These are phyloP conservation scores for Aspergillus saccharolyticus DNA, from an alignment of 495 filamentous ascomycete species.

Conservation along the genomic window DNA sequence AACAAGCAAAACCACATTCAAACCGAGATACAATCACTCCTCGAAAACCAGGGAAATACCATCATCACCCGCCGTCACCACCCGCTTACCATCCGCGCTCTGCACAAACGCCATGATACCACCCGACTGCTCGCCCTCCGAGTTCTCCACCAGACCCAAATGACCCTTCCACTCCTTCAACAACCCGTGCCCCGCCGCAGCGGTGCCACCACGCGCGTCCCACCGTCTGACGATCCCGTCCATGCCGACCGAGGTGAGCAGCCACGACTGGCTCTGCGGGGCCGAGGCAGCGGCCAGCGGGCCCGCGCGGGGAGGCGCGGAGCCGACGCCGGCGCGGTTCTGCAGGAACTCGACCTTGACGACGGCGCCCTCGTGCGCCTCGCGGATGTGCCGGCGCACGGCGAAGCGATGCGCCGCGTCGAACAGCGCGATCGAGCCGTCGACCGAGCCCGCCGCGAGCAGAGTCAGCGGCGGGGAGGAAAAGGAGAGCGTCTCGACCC, in stretches of 20 bases:
- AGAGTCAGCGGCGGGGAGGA: conserved; percentile 67
- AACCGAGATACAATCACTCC: conserved; percentile 12
- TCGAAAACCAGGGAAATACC: conserved; percentile 67
- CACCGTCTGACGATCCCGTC: conserved; percentile 83
- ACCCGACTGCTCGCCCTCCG: conserved; percentile 52
- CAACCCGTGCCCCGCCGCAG: conserved; percentile 55
- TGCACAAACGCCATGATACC: conserved; percentile 89
- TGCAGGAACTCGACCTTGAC: conserved; percentile 88
- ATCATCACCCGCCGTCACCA: conserved; percentile 90
- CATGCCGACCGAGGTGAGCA: conserved; percentile 76
- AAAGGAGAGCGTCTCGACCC: conserved; percentile 83
- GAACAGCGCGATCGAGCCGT: conserved; percentile 84
- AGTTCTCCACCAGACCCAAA: conserved; percentile 68
- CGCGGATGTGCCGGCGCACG: conserved; percentile 68
- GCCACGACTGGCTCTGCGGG: conserved; percentile 43
- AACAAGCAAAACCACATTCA: conserved; percentile 7
- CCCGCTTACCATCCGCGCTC: conserved; percentile 56
- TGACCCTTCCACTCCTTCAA: conserved; percentile 80
- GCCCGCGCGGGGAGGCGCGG: conserved; percentile 22
- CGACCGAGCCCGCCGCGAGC: conserved; percentile 83
- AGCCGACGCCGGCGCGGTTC: conserved; percentile 21
- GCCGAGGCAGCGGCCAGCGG: conserved; percentile 23
- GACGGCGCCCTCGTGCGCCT: conserved; percentile 77
- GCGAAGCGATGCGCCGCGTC: conserved; percentile 81
- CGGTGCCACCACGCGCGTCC: conserved; percentile 78